Evolutionary conservation across 192 early-diverging fungal genomes (phyloP).

Genomic region (Haplosporangium gracile): DNA sequence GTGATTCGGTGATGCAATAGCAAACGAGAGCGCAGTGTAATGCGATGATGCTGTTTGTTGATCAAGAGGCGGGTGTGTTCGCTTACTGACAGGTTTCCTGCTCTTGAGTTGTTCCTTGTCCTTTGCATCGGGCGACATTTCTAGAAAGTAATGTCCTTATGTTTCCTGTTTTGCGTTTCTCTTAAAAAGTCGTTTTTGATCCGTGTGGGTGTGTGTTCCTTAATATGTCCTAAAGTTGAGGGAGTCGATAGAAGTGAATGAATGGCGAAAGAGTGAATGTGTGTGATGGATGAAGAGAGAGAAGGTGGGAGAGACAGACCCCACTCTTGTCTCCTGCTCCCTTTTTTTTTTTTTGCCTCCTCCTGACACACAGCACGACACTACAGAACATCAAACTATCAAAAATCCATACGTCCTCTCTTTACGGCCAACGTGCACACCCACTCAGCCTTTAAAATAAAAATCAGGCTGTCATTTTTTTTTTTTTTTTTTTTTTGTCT

Average conservation of each 20-base stretch:
- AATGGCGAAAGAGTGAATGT: background rate
- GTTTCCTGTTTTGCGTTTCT: background rate
- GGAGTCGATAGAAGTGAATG: background rate
- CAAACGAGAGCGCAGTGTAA: background rate
- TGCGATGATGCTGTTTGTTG: background rate
- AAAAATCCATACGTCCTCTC: background rate
- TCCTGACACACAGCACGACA: background rate
- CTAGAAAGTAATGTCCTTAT: background rate
- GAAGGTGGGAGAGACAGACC: background rate
- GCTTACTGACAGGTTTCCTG: background rate
- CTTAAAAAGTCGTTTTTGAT: background rate
- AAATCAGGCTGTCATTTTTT: background rate
- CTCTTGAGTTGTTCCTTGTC: slow-evolving; percentile 2
- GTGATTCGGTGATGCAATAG: background rate
- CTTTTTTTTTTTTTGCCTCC: background rate
- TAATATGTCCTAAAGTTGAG: background rate
- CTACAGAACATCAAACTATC: background rate
- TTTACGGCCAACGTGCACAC: background rate
- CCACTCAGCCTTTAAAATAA: background rate
- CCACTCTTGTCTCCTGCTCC: background rate
- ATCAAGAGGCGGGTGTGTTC: background rate
- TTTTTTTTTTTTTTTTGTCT: background rate
- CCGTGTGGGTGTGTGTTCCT: background rate
- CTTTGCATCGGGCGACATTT: background rate
- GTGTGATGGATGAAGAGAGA: background rate